Evolutionary conservation across 2,329 filamentous ascomycete genomes (phyloP).

Genomic region (Myotisia sp.): DNA sequence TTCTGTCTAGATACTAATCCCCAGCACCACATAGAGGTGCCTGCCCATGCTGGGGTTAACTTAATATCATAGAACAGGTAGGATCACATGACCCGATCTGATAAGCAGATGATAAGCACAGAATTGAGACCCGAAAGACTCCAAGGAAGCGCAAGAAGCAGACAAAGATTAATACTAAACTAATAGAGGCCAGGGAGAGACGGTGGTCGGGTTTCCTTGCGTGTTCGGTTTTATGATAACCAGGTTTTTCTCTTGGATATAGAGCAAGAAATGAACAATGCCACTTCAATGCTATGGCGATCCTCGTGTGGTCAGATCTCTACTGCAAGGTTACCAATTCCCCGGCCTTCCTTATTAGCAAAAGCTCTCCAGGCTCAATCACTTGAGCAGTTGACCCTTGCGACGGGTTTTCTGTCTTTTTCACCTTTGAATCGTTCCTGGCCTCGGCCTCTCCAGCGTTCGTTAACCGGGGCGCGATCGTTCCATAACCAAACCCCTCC

Average conservation of each 20-base stretch:
- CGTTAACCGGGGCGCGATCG: not conserved
- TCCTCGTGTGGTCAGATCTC: slow-evolving; percentile 19
- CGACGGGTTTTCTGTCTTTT: not conserved
- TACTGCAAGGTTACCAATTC: too few relatives aligned
- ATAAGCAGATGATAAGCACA: slow-evolving; percentile 2
- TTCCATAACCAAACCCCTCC: slow-evolving; percentile 4
- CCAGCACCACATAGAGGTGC: too few relatives aligned
- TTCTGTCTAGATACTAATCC: too few relatives aligned
- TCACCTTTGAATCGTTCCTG: slow-evolving; percentile 2
- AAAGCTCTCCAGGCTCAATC: not conserved
- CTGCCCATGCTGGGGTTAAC: too few relatives aligned
- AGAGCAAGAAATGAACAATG: slow-evolving; percentile 32
- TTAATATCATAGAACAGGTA: too few relatives aligned
- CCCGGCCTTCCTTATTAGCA: not conserved
- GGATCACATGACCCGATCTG: slow-evolving; percentile 1
- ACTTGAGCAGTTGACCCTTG: not conserved
- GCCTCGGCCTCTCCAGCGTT: not conserved
- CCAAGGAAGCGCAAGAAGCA: not conserved
- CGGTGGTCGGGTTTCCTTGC: not conserved
- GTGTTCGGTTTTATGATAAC: not conserved
- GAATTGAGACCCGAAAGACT: not conserved
- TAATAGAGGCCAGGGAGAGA: not conserved
- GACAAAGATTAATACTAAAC: not conserved
- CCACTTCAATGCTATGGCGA: slow-evolving; percentile 28
- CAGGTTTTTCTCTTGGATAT: too few relatives aligned